Conservation (phyloP, 129 eudicot species). For the Helianthus annuus region HanXRQr2.0-SUNRISE NC_035442.2:22751309-22751808, state of each 20-base stretch:
- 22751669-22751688: constrained; percentile 72
- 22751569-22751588: constrained; percentile 67
- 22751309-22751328: constrained; percentile 62
- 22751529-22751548: constrained; percentile 88
- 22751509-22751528: constrained; percentile 82
- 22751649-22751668: constrained; percentile 93
- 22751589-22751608: constrained; percentile 72
- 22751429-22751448: constrained; percentile 76
- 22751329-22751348: constrained; percentile 88
- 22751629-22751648: constrained; percentile 85
- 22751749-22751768: constrained; percentile 87
- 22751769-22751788: constrained; percentile 84
- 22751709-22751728: constrained; percentile 91
- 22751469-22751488: constrained; percentile 24
- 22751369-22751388: constrained; percentile 65
- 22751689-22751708: constrained; percentile 76
- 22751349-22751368: constrained; percentile 76
- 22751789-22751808: constrained; percentile 60
- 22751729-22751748: constrained; percentile 84
- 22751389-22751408: constrained; percentile 71
- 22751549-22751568: constrained; percentile 86
- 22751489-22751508: constrained; percentile 57
- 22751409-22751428: constrained; percentile 78
- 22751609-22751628: constrained; percentile 73
- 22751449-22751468: constrained; percentile 60